A percentile compares a stretch with the other conserved stretches of the same genome.
Conservation (phyloP, 768 basidiomycete genomes). For the Psilocybe sp. region DNA sequence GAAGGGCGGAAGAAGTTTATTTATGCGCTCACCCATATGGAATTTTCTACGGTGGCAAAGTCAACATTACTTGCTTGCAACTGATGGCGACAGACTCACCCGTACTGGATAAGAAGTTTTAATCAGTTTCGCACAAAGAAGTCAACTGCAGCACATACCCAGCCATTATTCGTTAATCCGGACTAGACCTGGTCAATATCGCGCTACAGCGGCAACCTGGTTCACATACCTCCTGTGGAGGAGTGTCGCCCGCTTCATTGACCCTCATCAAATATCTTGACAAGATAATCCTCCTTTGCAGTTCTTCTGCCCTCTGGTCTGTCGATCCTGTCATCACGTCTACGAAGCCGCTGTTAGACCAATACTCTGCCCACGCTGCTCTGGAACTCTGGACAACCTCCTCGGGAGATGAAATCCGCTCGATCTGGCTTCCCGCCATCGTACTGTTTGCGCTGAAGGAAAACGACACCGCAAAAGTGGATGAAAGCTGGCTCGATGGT, state of each 20-base stretch:
- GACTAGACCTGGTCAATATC: slow-evolving; percentile 16
- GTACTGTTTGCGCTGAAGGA: slow-evolving; percentile 24
- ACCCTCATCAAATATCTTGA: slow-evolving; percentile 57
- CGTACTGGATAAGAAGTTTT: slow-evolving; percentile 2
- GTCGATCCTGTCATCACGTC: slow-evolving; percentile 34
- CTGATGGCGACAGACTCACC: neutral
- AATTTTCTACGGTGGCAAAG: slow-evolving; percentile 7
- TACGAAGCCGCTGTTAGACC: slow-evolving; percentile 49
- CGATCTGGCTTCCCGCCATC: neutral
- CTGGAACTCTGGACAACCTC: slow-evolving; percentile 18
- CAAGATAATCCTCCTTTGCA: slow-evolving; percentile 55
- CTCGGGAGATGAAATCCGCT: slow-evolving; percentile 16
- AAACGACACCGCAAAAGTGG: slow-evolving; percentile 34
- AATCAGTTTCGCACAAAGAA: neutral
- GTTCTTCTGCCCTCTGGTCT: slow-evolving; percentile 47
- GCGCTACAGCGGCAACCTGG: neutral
- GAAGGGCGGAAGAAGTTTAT: neutral
- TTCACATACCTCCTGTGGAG: slow-evolving; percentile 40
- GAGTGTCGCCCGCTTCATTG: slow-evolving; percentile 54
- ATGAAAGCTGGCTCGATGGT: slow-evolving; percentile 20
- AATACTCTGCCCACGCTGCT: slow-evolving; percentile 45
- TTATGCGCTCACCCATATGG: slow-evolving; percentile 8
- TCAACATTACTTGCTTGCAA: neutral
- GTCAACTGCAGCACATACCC: slow-evolving; percentile 1
- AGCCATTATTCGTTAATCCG: slow-evolving; percentile 15